Evolutionary conservation across 148 eudicot species (phyloP).

Genomic region (Pharnaceum exiguum): DNA sequence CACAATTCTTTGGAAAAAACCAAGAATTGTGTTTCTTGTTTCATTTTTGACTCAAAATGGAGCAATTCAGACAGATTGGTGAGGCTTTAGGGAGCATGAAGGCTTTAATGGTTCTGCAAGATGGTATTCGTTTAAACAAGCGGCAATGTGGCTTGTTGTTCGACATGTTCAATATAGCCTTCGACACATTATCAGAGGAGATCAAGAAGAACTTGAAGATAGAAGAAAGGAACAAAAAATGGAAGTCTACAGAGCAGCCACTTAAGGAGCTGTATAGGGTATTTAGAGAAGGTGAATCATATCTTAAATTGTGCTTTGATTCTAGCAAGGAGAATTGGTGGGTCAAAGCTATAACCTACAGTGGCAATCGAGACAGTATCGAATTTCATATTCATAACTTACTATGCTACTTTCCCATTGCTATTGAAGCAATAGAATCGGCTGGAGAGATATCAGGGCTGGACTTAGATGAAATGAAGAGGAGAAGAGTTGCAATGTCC

Average conservation of each 20-base stretch:
- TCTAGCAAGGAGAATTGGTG: slow-evolving; percentile 53
- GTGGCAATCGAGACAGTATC: slow-evolving; percentile 42
- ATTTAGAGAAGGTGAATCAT: slow-evolving; percentile 58
- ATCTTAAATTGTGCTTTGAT: slow-evolving; percentile 45
- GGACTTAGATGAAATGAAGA: slow-evolving; percentile 62
- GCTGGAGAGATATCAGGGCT: slow-evolving; percentile 52
- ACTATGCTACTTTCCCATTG: slow-evolving; percentile 40
- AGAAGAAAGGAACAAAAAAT: slow-evolving; percentile 57
- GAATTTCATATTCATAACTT: slow-evolving; percentile 58
- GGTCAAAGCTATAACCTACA: slow-evolving; percentile 42
- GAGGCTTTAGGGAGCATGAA: slow-evolving; percentile 59
- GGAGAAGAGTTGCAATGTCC: slow-evolving; percentile 36
- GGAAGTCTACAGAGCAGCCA: slow-evolving; percentile 61
- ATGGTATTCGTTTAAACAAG: slow-evolving; percentile 41
- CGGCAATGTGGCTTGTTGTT: slow-evolving; percentile 51
- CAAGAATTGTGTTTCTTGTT: neutral
- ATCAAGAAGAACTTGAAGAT: slow-evolving; percentile 48
- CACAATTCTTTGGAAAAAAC: neutral
- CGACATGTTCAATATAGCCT: slow-evolving; percentile 39
- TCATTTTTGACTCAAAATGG: slow-evolving; percentile 31
- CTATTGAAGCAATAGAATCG: slow-evolving; percentile 56
- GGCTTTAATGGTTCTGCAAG: slow-evolving; percentile 49
- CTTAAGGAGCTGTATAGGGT: slow-evolving; percentile 48
- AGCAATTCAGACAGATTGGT: slow-evolving; percentile 66
- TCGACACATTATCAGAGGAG: slow-evolving; percentile 46